A percentile compares a stretch with the other conserved stretches of the same genome.
phyloP scores from a whole-genome alignment of 306 rosid species.

The Phaseolus lunatus region DNA sequence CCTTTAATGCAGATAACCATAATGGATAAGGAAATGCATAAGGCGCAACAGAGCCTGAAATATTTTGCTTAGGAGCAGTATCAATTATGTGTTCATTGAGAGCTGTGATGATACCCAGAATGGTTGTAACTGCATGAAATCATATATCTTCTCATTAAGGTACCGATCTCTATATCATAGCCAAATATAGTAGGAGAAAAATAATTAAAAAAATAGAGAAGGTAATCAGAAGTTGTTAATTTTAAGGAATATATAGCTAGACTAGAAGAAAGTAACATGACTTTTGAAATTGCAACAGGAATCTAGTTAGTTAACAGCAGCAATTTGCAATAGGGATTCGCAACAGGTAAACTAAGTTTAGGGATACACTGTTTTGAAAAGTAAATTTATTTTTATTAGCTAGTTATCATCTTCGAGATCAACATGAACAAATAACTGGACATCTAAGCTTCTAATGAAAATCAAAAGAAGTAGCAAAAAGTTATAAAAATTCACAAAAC shows the following conservation, averaged over 20 bases:
- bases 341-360: not conserved
- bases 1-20: slow-evolving; percentile 90
- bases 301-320: not conserved
- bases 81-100: slow-evolving; percentile 86
- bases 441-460: slow-evolving; percentile 32
- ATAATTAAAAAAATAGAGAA: not conserved
- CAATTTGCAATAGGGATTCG: not conserved
- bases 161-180: slow-evolving; percentile 9
- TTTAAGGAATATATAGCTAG: not conserved
- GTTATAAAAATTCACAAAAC: slow-evolving; percentile 95
- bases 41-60: slow-evolving; percentile 54
- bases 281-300: not conserved
- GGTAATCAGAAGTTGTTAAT: not conserved
- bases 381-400: not conserved
- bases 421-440: slow-evolving; percentile 22
- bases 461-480: slow-evolving; percentile 66
- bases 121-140: slow-evolving; percentile 76
- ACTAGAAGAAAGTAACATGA: slow-evolving; percentile 11
- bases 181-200: slow-evolving; percentile 21
- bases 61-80: slow-evolving; percentile 59
- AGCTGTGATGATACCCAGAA: slow-evolving; percentile 87
- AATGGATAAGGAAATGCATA: slow-evolving; percentile 76
- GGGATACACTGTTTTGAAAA: not conserved
- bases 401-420: slow-evolving; percentile 9
- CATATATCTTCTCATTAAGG: slow-evolving; percentile 35